Conservation (phyloP, 208 protist genomes). For the Porcisia hertigi region DNA sequence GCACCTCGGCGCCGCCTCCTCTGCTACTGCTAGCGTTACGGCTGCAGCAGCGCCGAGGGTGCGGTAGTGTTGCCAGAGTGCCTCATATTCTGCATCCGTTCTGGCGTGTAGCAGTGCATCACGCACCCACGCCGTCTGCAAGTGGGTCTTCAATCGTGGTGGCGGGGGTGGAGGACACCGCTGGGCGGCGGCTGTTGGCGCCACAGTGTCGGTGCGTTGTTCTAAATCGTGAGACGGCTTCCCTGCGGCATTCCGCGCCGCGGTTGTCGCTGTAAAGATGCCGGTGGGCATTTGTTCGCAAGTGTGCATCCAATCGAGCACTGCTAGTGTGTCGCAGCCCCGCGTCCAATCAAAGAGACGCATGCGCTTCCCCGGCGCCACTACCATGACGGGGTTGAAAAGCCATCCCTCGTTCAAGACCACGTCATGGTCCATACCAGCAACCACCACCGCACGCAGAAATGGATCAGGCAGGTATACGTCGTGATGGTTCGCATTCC, state of each 20-base stretch:
- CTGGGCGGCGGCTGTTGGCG: neutral
- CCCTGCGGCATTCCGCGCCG: slow-evolving; percentile 30
- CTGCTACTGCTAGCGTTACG: neutral
- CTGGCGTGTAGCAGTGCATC: slow-evolving; percentile 47
- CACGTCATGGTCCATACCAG: slow-evolving; percentile 5
- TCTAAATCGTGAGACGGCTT: slow-evolving; percentile 5
- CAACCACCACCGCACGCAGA: slow-evolving; percentile 22
- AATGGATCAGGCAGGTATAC: slow-evolving; percentile 26
- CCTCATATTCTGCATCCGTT: slow-evolving; percentile 35
- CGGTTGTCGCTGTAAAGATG: neutral
- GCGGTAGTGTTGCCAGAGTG: slow-evolving; percentile 65
- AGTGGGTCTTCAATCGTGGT: slow-evolving; percentile 42
- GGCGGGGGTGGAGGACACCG: slow-evolving; percentile 10
- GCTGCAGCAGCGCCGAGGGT: slow-evolving; percentile 7
- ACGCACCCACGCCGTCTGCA: slow-evolving; percentile 31
- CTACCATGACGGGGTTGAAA: slow-evolving; percentile 12
- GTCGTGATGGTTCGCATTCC: slow-evolving; percentile 29
- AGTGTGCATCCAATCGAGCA: slow-evolving; percentile 15
- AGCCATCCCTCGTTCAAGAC: slow-evolving; percentile 13
- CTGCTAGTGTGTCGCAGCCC: slow-evolving; percentile 15
- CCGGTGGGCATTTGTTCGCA: neutral
- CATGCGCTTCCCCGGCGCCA: neutral
- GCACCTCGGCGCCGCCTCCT: neutral
- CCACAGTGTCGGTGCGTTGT: neutral
- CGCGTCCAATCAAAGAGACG: slow-evolving; percentile 35